Percentiles rank a stretch among this genome's conserved stretches.
Conservation (phyloP, 176 grass and related monocot species). For the Dendrocalamus sinicus region DNA sequence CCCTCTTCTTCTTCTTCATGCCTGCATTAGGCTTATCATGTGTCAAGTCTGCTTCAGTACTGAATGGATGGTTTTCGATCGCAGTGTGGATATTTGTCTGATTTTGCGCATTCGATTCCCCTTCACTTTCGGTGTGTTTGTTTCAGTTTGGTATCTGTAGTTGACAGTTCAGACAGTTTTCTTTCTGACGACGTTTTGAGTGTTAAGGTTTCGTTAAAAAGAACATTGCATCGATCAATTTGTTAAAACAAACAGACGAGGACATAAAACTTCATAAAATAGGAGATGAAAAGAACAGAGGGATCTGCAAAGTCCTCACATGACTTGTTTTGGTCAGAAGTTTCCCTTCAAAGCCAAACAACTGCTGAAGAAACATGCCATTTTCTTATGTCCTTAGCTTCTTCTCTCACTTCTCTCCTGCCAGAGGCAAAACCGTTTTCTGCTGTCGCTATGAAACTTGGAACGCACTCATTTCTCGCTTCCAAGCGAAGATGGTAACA, state of each 20-base stretch:
- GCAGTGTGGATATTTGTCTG: background rate
- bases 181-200: background rate
- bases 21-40: background rate
- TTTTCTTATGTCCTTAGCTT: background rate
- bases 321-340: background rate
- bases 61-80: background rate
- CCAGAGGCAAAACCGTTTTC: background rate
- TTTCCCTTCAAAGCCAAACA: constrained; percentile 15
- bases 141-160: background rate
- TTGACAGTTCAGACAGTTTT: background rate
- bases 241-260: background rate
- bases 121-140: background rate
- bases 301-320: background rate
- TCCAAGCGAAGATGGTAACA: background rate
- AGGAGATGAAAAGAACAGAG: background rate
- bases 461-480: background rate
- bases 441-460: background rate
- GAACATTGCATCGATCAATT: background rate
- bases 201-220: background rate
- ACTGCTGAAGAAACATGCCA: background rate
- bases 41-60: background rate
- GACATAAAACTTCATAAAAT: background rate
- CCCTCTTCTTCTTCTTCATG: background rate
- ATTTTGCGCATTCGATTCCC: background rate
- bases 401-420: background rate